phyloP scores from a whole-genome alignment of 2,329 filamentous ascomycete species.

The Leptodontidium sp. region DNA sequence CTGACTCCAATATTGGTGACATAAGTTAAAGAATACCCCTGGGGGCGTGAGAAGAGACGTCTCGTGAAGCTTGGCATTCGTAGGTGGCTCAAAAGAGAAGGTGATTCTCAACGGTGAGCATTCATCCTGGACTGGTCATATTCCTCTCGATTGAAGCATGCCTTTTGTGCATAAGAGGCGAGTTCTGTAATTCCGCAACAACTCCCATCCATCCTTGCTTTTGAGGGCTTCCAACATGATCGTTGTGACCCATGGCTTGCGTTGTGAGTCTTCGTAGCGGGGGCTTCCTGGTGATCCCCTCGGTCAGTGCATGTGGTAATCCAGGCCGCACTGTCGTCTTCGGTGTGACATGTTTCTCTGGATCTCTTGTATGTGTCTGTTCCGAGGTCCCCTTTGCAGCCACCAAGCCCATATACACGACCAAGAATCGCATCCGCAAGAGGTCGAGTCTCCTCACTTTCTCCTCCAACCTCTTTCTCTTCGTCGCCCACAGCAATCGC shows the following conservation, averaged over 20 bases:
- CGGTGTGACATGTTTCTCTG: slow-evolving; percentile 39
- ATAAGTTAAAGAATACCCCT: neutral
- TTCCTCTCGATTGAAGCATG: slow-evolving; percentile 69
- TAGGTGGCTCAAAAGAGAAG: slow-evolving; percentile 8
- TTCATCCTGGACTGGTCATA: slow-evolving; percentile 52
- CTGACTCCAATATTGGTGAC: neutral
- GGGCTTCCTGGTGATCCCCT: slow-evolving; percentile 45
- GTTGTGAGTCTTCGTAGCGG: slow-evolving; percentile 62
- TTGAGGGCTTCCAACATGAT: slow-evolving; percentile 56
- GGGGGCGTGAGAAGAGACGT: neutral
- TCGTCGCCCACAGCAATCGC: slow-evolving; percentile 65
- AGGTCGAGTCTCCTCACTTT: slow-evolving; percentile 66
- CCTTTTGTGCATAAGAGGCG: slow-evolving; percentile 66
- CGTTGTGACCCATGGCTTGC: slow-evolving; percentile 61
- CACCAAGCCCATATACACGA: slow-evolving; percentile 69
- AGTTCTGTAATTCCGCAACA: slow-evolving; percentile 67
- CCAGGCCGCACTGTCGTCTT: slow-evolving; percentile 37
- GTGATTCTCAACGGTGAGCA: neutral
- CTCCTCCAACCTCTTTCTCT: slow-evolving; percentile 62
- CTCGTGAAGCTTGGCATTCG: neutral
- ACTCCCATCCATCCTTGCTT: slow-evolving; percentile 69
- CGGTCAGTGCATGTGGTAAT: slow-evolving; percentile 41
- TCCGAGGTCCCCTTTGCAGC: slow-evolving; percentile 48
- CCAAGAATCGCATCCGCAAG: slow-evolving; percentile 70
- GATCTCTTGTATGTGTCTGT: slow-evolving; percentile 31